Conservation (phyloP, 805 yeast genomes). For the Kazachstania psychrophila region DNA sequence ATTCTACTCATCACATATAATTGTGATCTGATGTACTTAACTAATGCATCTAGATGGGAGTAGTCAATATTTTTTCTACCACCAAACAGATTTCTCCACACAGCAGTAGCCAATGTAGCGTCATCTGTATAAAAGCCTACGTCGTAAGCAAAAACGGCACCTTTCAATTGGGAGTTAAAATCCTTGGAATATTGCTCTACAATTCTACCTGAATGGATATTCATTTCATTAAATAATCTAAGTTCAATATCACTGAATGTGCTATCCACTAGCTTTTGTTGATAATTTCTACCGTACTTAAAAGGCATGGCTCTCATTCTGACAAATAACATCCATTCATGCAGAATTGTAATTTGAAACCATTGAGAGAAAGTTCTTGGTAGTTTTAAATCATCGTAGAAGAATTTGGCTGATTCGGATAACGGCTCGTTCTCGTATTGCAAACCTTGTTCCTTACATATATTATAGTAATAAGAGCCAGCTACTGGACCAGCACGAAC, state of each 20-base stretch:
- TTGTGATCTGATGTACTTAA: slow-evolving; percentile 85
- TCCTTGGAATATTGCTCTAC: slow-evolving; percentile 83
- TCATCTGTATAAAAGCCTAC: slow-evolving; percentile 82
- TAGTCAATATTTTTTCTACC: slow-evolving; percentile 75
- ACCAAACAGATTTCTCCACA: slow-evolving; percentile 87
- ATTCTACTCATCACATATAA: slow-evolving; percentile 76
- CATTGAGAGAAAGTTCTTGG: slow-evolving; percentile 90
- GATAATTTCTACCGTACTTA: slow-evolving; percentile 79
- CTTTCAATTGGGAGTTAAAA: slow-evolving; percentile 82
- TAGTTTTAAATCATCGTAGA: slow-evolving; percentile 72
- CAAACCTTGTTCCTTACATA: slow-evolving; percentile 78
- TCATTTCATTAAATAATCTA: slow-evolving; percentile 78
- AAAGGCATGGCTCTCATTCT: slow-evolving; percentile 96
- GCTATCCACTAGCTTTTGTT: slow-evolving; percentile 83
- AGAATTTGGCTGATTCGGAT: slow-evolving; percentile 67
- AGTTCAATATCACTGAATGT: slow-evolving; percentile 84
- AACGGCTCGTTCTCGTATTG: slow-evolving; percentile 66
- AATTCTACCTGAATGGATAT: slow-evolving; percentile 68
- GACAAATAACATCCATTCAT: slow-evolving; percentile 86
- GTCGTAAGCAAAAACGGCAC: slow-evolving; percentile 82
- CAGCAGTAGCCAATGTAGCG: slow-evolving; percentile 63
- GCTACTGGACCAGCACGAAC: slow-evolving; percentile 91
- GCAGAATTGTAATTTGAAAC: slow-evolving; percentile 87
- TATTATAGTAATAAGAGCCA: slow-evolving; percentile 77
- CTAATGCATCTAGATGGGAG: slow-evolving; percentile 75